Base-by-base conservation (phyloP, 2,329 filamentous ascomycete genomes). In the Talaromyces albobiverticillius region DNA sequence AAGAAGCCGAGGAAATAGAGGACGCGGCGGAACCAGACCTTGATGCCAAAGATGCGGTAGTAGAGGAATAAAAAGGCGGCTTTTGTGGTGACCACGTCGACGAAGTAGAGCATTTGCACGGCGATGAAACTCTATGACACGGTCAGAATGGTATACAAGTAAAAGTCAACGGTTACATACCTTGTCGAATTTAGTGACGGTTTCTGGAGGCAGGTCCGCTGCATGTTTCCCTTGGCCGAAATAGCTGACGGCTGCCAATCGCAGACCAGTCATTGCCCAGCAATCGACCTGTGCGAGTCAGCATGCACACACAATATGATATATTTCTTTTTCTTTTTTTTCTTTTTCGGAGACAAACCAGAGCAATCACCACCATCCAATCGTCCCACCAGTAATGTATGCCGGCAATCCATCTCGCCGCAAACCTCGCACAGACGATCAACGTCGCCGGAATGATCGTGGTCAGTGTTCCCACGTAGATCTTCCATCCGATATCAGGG, bases 351-450 rank as follows among this genome's bases (percentile, higher is more conserved):
- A n/a, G 13, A 52, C 57, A 50, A 56, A 66, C 63, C 48, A 66
- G 31, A 16, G 65, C 55, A 22, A 53, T 41, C 1, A 53, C 51
- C 53, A 67, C 65, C n/a, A 59, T 63, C 52, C 62, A 66, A 41
- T 67, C 65, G 59, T 66, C 64, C 63, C 64, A 67, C 64, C 65
- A 66, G 7, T 60, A 51, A 10, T 60, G 60, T 43, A 60, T 62
- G 8, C 46, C 38, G 3, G 64, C 54, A 34, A 63, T 52, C 46
- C 57, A 36, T 8, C 63, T 57, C 18, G 62, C 60, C 31, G 58
- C 9, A 20, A 62, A 65, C 20, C 64, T 61, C n/a, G 65, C 36
- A 22, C 54, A 40, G 11, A 66, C 64, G 0, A 53, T 58, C 5
- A 62, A 16, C 13, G 63, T 65, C 16, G 64, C 64, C 31, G 63